Conservation (phyloP, 192 early-diverging fungal species). For the Podila minutissima region DNA sequence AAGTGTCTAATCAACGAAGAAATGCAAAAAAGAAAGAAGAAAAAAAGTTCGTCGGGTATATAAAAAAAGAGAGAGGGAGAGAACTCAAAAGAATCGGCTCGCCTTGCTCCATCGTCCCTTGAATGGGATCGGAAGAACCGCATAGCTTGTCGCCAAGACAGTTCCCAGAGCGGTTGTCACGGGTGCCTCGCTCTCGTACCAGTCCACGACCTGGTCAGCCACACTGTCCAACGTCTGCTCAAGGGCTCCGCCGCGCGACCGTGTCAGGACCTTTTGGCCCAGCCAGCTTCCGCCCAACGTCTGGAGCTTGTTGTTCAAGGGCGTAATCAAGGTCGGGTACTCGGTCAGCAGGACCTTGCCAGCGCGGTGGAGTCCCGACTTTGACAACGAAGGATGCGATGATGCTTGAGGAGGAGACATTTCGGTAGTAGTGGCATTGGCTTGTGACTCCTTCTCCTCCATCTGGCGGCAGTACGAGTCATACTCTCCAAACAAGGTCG, state of each 20-base stretch:
- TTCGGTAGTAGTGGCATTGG: background rate
- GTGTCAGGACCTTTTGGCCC: background rate
- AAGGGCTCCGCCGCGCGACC: background rate
- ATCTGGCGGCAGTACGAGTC: background rate
- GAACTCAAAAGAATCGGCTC: background rate
- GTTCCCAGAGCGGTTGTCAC: background rate
- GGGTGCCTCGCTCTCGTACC: background rate
- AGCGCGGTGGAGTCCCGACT: background rate
- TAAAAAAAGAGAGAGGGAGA: background rate
- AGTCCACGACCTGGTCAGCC: slow-evolving; percentile 4
- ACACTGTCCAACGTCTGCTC: background rate
- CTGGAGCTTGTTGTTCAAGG: background rate
- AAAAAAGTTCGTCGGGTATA: too few relatives aligned
- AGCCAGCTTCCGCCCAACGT: background rate
- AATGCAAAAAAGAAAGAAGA: too few relatives aligned
- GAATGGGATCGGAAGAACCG: background rate
- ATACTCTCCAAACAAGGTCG: background rate
- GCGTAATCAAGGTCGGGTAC: background rate
- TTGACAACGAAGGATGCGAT: background rate
- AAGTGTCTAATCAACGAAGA: too few relatives aligned
- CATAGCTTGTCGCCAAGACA: background rate
- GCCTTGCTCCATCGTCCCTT: background rate
- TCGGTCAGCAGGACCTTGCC: background rate
- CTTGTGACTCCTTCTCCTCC: background rate
- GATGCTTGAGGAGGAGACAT: background rate